Percentiles rank a stretch among this genome's conserved stretches.
phyloP scores from a whole-genome alignment of 73 alveolate genomes.

The Paramecium bursaria region DNA sequence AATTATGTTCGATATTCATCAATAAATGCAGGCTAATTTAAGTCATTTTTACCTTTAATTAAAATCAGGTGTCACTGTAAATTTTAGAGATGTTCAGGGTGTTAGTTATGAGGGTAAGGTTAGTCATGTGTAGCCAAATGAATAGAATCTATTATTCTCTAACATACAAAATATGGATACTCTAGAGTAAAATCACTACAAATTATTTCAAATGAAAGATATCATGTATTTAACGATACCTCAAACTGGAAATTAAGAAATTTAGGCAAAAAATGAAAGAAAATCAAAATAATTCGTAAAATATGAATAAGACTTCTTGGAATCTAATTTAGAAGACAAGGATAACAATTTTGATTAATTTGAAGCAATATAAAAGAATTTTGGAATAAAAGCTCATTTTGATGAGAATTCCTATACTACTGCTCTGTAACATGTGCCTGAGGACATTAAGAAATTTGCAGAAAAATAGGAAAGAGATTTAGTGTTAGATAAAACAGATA shows the following conservation, averaged over 20 bases:
- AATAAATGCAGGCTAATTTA: slow-evolving; percentile 49
- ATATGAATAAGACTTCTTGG: slow-evolving; percentile 20
- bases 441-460: slow-evolving; percentile 31
- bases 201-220: slow-evolving; percentile 24
- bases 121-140: slow-evolving; percentile 19
- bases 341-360: slow-evolving; percentile 26
- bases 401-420: slow-evolving; percentile 47
- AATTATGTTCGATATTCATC: not conserved
- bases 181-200: slow-evolving; percentile 7
- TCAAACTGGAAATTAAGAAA: not conserved
- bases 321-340: slow-evolving; percentile 29
- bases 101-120: slow-evolving; percentile 26
- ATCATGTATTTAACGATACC: slow-evolving; percentile 1
- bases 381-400: slow-evolving; percentile 23
- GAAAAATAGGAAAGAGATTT: slow-evolving; percentile 53
- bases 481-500: not conserved
- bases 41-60: slow-evolving; percentile 24
- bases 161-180: slow-evolving; percentile 13
- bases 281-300: slow-evolving; percentile 38
- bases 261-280: slow-evolving; percentile 4
- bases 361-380: slow-evolving; percentile 56
- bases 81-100: slow-evolving; percentile 34
- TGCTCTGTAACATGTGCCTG: not conserved
- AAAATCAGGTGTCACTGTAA: slow-evolving; percentile 1
- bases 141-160: slow-evolving; percentile 8